Evolutionary conservation across 1,284 basidiomycete genomes (phyloP), one percentile per base, ranked within the genome.

Genomic region (Ceratobasidium sp.): DNA sequence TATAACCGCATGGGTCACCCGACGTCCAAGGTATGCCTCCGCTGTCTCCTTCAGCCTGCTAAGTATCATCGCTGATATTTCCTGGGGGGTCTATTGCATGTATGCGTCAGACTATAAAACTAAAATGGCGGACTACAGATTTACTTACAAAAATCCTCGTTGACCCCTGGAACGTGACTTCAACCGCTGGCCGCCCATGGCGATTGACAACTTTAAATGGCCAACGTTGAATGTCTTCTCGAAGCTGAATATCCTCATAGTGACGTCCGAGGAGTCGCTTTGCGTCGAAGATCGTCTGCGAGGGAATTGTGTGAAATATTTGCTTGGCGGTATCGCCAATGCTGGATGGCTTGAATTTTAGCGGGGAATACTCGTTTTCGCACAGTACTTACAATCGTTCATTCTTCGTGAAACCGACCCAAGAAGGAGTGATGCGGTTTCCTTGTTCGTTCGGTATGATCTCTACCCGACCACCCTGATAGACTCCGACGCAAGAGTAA

Each of bases 131-230:
- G n/a, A n/a, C n/a, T n/a, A n/a, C n/a, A n/a, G n/a, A 19, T 2
- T 17, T 17, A 29, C 56, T 29, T 37, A 59, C 56, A 11, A 83
- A 83, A 78, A 84, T 83, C 86, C 88, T 89, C 80, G 85, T 84
- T 80, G 88, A 87, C 77, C 86, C 86, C 81, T 84, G 84, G 86
- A 87, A 86, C 81, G 88, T 85, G 81, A 89, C 87, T 82, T 86
- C 81, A 81, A 90, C 88, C 83, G 86, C 84, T 68, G 89, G 89
- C 85, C 88, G 89, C 81, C 86, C 86, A 51, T 80, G 82, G 81
- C 87, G 85, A 83, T 85, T 84, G 79, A 86, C 81, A 79, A 89
- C 84, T 84, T 86, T 86, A 86, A 89, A 89, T 43, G 88, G 88
- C 85, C 82, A 82, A 81, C n/a, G 56, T 11, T n/a, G 56, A 32